These are phyloP conservation scores for Yamadazyma membranifaciens DNA, from an alignment of 1,139 yeast species.

Conservation along the genomic window DNA sequence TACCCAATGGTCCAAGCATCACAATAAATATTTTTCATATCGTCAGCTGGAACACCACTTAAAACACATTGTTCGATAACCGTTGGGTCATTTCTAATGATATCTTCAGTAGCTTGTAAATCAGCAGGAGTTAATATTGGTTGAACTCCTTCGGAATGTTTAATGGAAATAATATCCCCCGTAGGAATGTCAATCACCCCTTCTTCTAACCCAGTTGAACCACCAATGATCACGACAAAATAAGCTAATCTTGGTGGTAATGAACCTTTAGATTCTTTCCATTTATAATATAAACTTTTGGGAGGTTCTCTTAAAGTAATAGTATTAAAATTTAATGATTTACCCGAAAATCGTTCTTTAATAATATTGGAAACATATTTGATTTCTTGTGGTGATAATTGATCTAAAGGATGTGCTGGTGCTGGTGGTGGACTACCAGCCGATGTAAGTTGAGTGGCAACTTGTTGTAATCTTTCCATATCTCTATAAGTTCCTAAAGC, in stretches of 20 bases:
- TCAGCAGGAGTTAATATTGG: conserved; percentile 75
- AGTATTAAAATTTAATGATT: conserved; percentile 58
- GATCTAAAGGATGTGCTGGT: conserved; percentile 72
- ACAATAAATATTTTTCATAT: conserved; percentile 73
- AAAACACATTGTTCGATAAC: conserved; percentile 73
- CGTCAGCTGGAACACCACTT: conserved; percentile 62
- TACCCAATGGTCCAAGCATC: conserved; percentile 87
- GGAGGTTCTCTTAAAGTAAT: conserved; percentile 71
- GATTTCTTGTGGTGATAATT: conserved; percentile 59
- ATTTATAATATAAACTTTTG: conserved; percentile 57
- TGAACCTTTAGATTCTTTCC: conserved; percentile 66
- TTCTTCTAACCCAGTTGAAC: conserved; percentile 62
- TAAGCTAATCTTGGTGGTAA: conserved; percentile 67
- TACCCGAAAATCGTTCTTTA: conserved; percentile 40
- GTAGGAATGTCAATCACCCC: conserved; percentile 62
- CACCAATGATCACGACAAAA: conserved; percentile 61
- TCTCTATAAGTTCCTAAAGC: no score
- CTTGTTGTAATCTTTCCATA: conserved; percentile 69
- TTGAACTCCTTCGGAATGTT: conserved; percentile 58
- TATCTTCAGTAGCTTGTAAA: conserved; percentile 59
- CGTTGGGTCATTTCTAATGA: conserved; percentile 63
- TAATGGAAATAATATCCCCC: conserved; percentile 45
- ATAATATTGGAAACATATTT: conserved; percentile 32
- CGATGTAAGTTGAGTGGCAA: conserved; percentile 62
- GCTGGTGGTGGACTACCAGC: conserved; percentile 51